Evolutionary conservation across 176 grass and related monocot genomes (phyloP).

Genomic region (Dactylis glomerata): DNA sequence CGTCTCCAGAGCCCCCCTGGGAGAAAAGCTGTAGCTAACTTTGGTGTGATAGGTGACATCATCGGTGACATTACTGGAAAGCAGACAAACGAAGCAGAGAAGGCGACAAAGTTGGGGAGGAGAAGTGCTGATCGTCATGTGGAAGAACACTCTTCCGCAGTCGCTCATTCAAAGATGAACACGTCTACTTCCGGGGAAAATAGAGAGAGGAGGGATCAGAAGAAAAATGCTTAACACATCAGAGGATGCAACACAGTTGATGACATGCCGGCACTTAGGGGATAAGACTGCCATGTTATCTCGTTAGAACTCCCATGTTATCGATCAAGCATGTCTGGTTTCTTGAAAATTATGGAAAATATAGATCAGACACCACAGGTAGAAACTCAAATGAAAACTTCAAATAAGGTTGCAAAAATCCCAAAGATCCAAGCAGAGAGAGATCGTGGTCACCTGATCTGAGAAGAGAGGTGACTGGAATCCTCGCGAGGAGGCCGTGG

Average conservation of each 20-base stretch:
- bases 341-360: no score
- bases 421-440: not conserved
- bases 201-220: not conserved
- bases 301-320: no score
- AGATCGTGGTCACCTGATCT: slow-evolving; percentile 40
- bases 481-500: not conserved
- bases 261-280: no score
- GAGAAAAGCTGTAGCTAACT: slow-evolving; percentile 1
- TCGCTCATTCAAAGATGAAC: not conserved
- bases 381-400: not conserved
- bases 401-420: not conserved
- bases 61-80: not conserved
- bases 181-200: not conserved
- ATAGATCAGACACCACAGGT: not conserved
- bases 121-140: not conserved
- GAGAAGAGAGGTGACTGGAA: not conserved
- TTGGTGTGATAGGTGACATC: not conserved
- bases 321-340: no score
- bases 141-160: not conserved
- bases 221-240: not conserved
- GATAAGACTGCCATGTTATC: no score
- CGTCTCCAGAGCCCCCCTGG: not conserved
- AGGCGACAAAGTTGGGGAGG: not conserved
- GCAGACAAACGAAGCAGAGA: not conserved
- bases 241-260: not conserved